Base-by-base conservation (phyloP, 192 early-diverging fungal species). In the Entrophospora sp. region DNA sequence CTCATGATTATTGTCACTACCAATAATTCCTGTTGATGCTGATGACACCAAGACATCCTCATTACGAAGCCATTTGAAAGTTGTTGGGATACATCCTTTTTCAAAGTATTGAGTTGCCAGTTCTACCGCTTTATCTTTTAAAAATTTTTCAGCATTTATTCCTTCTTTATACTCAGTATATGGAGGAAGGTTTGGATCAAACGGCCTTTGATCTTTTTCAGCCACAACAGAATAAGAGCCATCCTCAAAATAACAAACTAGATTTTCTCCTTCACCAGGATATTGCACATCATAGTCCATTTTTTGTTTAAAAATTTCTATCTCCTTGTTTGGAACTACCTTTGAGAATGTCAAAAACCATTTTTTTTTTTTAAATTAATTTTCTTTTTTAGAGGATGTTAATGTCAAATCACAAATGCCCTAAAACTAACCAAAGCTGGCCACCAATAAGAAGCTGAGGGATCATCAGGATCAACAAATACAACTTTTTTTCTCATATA, bases 171-270 rank as follows among this genome's bases (percentile, higher is more conserved):
- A 83, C 2, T 61, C 69, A 43, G 73, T 83, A 37, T 79, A 67
- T 13, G 66, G 66, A 14, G 4, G 9, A 45, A 14, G 9, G 5
- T 42, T 27, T 31, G 66, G 52, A 16, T 67, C 66, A 45, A 67
- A 67, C 13, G 66, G 53, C 12, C n/a, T 9, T 32, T 35, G 57
- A 43, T 42, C 66, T 42, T 58, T 40, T 59, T 67, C 66, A 8
- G 66, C 20, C 32, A 67, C 66, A 22, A 46, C 61, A 3, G 66
- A 67, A 58, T 67, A 84, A 4, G 81, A 83, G 13, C 69, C 83
- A 44, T 84, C 83, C 70, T 84, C 83, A 70, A 84, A 84, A 64
- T 84, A 84, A 64, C 79, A 81, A 12, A 84, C 83, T 27, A 84
- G 72, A 28, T 72, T 75, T 69, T 84, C 81, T 36, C 81, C 79